Evolutionary conservation across 2,329 filamentous ascomycete species (phyloP).

Genomic region (Fusarium sp.): DNA sequence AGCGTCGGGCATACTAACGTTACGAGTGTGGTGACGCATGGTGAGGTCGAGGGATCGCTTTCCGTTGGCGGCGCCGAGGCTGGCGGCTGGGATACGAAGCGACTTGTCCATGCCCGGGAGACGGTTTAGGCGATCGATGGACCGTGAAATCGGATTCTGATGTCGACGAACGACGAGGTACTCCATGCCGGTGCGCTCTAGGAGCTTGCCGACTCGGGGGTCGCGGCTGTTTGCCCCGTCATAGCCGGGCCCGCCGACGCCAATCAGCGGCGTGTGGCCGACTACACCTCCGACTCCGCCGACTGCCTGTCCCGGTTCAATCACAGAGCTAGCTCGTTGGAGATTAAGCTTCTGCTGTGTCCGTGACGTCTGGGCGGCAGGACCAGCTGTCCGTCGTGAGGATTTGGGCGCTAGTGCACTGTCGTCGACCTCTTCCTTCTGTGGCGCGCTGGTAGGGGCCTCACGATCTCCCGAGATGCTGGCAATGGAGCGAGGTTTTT

Average conservation of each 20-base stretch:
- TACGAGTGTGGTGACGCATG: conserved; percentile 54
- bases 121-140: conserved; percentile 60
- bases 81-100: conserved; percentile 60
- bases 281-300: conserved; percentile 52
- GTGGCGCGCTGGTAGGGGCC: conserved; percentile 33
- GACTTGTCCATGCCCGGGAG: conserved; percentile 65
- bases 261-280: conserved; percentile 61
- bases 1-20: conserved; percentile 53
- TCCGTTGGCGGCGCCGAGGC: conserved; percentile 53
- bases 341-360: conserved; percentile 83
- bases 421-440: conserved; percentile 52
- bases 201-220: conserved; percentile 71
- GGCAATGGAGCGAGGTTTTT: conserved; percentile 58
- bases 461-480: conserved; percentile 48
- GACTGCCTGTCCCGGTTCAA: conserved; percentile 70
- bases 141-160: conserved; percentile 76
- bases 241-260: conserved; percentile 66
- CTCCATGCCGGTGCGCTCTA: conserved; percentile 78
- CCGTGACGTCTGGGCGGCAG: conserved; percentile 69
- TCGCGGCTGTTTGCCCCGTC: conserved; percentile 65
- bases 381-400: conserved; percentile 54
- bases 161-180: conserved; percentile 80
- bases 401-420: conserved; percentile 62
- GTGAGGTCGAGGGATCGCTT: conserved; percentile 48
- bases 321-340: conserved; percentile 77